Base-by-base conservation (phyloP, 1,284 basidiomycete genomes). In the Salmacisia buchloeana region DNA sequence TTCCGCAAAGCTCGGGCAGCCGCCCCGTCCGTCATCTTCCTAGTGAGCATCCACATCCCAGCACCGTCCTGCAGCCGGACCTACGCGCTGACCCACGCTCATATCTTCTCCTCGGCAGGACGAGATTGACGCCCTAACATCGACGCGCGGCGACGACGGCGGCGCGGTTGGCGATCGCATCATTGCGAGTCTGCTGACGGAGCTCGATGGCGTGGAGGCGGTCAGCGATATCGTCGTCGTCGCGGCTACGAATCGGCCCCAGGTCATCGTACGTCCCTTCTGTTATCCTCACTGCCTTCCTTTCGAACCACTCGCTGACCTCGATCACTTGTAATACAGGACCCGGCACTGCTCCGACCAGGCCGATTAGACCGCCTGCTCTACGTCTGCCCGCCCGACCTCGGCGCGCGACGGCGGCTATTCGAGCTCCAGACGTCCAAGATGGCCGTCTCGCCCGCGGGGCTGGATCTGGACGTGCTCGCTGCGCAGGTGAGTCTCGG, bases 151-250 rank as follows among this genome's bases (percentile, higher is more conserved):
- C 2, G 85, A 85, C 13, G 87, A 88, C 54, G 73, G 71, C 4
- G 60, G 86, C 43, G 85, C 87, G 0, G 88, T 92, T 70, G 80
- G 80, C n/a, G 89, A 91, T 73, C 91, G 94, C 6, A 91, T 97
- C 13, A 85, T 99, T 21, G 96, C 93, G 0, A 94, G 88, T 64
- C 83, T 99, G 23, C 81, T 99, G 60, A 98, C 94, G 77, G 96
- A 79, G 81, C 97, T 98, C 92, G 96, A 98, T 79, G 96, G 96
- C 13, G 90, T 98, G 1, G 92, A 97, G 80, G 90, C 92, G 80
- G 83, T 97, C 23, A 84, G 89, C 3, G 92, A 93, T 0, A 96
- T 98, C 15, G 92, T 92, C 0, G 87, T 98, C 38, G 86, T 99
- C 3, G 96, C 93, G 0, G 96, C 96, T 0, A 98, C 96, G 3